Evolutionary conservation across 208 protist species (phyloP).

Genomic region (Hexamita inflata): DNA sequence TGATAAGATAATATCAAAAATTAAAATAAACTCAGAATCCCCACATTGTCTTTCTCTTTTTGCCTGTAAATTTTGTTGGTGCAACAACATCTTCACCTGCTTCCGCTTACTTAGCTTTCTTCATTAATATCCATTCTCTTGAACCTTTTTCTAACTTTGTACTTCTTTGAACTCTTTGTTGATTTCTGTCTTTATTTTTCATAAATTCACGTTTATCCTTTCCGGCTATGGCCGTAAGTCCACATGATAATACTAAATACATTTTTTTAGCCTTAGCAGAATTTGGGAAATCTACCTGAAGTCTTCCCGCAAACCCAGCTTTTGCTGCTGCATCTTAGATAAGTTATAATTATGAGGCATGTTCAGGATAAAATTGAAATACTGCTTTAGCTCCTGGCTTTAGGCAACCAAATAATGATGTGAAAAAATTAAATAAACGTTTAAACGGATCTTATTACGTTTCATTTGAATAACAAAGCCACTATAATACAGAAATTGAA

Average conservation of each 20-base stretch:
- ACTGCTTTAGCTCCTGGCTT: constrained; percentile 67
- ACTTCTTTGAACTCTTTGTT: too few relatives aligned
- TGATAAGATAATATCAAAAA: too few relatives aligned
- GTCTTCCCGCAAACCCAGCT: constrained; percentile 83
- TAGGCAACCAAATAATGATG: constrained; percentile 79
- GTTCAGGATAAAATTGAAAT: constrained; percentile 89
- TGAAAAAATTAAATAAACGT: constrained; percentile 79
- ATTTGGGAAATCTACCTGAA: constrained; percentile 76
- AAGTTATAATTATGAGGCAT: constrained; percentile 74
- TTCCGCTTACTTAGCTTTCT: too few relatives aligned
- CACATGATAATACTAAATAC: constrained; percentile 53
- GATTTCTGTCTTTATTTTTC: too few relatives aligned
- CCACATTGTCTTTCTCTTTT: too few relatives aligned
- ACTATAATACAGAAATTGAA: constrained; percentile 88
- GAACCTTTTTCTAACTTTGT: too few relatives aligned
- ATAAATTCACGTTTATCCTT: too few relatives aligned
- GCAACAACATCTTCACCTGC: too few relatives aligned
- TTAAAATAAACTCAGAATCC: too few relatives aligned
- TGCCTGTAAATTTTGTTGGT: too few relatives aligned
- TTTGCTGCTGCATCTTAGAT: constrained; percentile 81
- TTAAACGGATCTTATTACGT: constrained; percentile 67
- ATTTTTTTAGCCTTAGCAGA: constrained; percentile 83
- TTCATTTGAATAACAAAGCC: constrained; percentile 89
- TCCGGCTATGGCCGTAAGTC: neutral
- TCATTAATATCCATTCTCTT: too few relatives aligned